Conservation (phyloP, 2,329 filamentous ascomycete genomes). For the Karstenula rhodostoma region DNA sequence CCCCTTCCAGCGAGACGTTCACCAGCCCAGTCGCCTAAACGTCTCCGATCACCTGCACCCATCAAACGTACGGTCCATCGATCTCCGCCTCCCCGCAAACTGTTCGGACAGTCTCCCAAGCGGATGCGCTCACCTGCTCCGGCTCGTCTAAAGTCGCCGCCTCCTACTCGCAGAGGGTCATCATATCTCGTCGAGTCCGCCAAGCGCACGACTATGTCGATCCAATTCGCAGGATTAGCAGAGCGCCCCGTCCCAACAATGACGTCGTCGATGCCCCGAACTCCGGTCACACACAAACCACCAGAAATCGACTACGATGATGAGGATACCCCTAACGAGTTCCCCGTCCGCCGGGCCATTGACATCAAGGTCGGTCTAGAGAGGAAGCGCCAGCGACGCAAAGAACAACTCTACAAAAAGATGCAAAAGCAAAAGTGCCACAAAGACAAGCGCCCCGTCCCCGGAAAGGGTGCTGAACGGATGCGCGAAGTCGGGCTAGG, state of each 20-base stretch:
- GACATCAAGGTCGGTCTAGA: conserved; percentile 93
- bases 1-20: conserved; percentile 47
- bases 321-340: conserved; percentile 50
- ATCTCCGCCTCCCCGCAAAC: conserved; percentile 60
- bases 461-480: conserved; percentile 87
- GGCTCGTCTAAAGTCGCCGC: conserved; percentile 68
- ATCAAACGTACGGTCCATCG: conserved; percentile 45
- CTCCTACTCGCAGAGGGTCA: conserved; percentile 63
- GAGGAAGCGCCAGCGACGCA: conserved; percentile 89
- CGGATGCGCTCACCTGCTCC: conserved; percentile 59
- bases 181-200: conserved; percentile 42
- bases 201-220: conserved; percentile 50
- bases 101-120: conserved; percentile 76
- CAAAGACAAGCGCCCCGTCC: conserved; percentile 74
- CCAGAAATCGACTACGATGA: conserved; percentile 47
- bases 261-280: conserved; percentile 87
- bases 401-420: conserved; percentile 91
- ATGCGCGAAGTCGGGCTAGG: conserved; percentile 93
- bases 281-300: conserved; percentile 61
- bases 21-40: conserved; percentile 67
- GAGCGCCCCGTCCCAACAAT: conserved; percentile 73
- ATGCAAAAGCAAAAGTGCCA: conserved; percentile 85
- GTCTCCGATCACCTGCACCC: conserved; percentile 63
- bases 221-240: conserved; percentile 62
- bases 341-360: conserved; percentile 88